phyloP scores from a whole-genome alignment of 257 asterid species.

The Oldenlandia corymbosa region DNA sequence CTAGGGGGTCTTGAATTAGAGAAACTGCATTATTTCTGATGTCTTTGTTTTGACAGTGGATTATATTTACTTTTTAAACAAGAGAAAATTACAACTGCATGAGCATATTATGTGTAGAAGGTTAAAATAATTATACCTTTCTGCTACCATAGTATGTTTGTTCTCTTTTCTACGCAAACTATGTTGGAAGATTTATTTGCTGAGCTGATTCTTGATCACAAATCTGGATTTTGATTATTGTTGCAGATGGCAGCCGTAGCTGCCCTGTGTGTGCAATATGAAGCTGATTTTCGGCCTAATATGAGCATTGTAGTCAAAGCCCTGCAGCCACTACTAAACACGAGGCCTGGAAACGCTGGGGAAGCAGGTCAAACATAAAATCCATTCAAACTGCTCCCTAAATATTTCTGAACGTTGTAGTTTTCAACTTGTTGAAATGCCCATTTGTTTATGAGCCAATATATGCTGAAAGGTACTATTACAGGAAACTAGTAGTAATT shows the following conservation, averaged over 20 bases:
- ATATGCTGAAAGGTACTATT: background rate
- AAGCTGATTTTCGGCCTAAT: conserved; percentile 39
- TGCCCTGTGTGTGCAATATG: conserved; percentile 39
- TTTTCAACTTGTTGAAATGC: background rate
- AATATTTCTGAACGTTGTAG: background rate
- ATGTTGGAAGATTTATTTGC: conserved; percentile 3
- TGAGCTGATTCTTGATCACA: conserved; percentile 2
- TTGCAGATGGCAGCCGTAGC: conserved; percentile 54
- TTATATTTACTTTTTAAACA: background rate
- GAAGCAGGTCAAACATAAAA: conserved; percentile 14
- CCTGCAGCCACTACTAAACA: conserved; percentile 31
- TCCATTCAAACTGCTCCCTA: no score
- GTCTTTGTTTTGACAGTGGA: background rate
- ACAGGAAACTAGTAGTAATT: background rate
- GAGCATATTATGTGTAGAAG: background rate
- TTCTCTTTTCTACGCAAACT: background rate
- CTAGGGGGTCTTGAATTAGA: no score
- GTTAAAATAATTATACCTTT: background rate
- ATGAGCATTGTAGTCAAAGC: conserved; percentile 38
- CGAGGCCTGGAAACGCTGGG: conserved; percentile 24
- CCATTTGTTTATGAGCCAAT: background rate
- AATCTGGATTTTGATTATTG: no score
- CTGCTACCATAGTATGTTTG: background rate
- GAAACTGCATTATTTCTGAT: no score
- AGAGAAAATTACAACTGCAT: no score